Evolutionary conservation across 208 protist genomes (phyloP), one percentile per base, ranked within the genome.

Genomic region (Angomonas ambiguus): DNA sequence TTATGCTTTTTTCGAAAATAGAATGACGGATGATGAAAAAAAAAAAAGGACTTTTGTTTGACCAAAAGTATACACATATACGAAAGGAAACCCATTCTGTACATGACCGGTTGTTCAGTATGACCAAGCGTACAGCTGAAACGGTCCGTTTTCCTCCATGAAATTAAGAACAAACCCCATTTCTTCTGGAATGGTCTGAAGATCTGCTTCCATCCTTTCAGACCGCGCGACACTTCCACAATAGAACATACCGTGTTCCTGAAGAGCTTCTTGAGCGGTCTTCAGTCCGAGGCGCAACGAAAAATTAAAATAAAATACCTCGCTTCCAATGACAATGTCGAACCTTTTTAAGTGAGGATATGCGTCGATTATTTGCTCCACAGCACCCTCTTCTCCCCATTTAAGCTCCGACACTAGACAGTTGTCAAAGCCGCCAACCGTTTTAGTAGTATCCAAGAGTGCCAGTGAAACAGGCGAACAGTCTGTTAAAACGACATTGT

Each of bases 261-360:
- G 27, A 25, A 88, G 65, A 5, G 68, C 69, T 16, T 30, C 20
- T 2, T 68, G 67, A 6, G 79, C 79, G 1, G 79, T 83, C 16
- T 41, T 65, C 11, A 88, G 62, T 4, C 79, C 79, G 10, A 60
- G 51, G 28, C 49, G 80, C 31, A 86, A 57, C 0, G 64, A 66
- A 28, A 61, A 61, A 22, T 51, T 72, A 65, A 88, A 86, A 65
- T 87, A 89, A 32, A 89, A 87, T n/a, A 89, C 51, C 34, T 89
- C 83, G 69, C 79, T 83, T 2, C 77, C 83, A 6, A 89, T 76
- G 18, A 89, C 74, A 4, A 84, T 41, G 27, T 89, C 80, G 35
- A 89, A 89, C 0, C 18, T n/a, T 1, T 65, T 69, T 8, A 76
- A 24, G n/a, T n/a, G n/a, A n/a, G n/a, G n/a, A n/a, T n/a, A n/a